Conservation (phyloP, 2,329 filamentous ascomycete genomes). For the Nemania sp. region DNA sequence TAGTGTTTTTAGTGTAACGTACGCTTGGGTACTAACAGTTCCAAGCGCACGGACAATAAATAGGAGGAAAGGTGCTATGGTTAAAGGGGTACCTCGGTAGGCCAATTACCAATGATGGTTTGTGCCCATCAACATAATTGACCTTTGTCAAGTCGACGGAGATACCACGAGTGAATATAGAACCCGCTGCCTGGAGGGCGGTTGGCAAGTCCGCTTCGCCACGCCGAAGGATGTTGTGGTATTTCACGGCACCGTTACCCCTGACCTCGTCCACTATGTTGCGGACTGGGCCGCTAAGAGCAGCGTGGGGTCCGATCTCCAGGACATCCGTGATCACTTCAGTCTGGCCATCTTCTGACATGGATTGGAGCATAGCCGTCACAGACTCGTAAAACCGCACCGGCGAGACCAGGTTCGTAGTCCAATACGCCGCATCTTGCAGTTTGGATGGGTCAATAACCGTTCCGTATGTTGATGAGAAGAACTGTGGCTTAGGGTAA, state of each 20-base stretch:
- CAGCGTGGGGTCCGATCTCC: slow-evolving; percentile 48
- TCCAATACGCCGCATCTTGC: slow-evolving; percentile 51
- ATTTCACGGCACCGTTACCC: slow-evolving; percentile 8
- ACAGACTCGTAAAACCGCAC: slow-evolving; percentile 33
- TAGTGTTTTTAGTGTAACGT: no score
- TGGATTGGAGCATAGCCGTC: slow-evolving; percentile 15
- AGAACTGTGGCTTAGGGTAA: slow-evolving; percentile 9
- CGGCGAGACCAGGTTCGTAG: slow-evolving; percentile 34
- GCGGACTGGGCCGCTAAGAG: slow-evolving; percentile 49
- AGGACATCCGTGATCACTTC: slow-evolving; percentile 31
- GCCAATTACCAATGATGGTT: slow-evolving; percentile 32
- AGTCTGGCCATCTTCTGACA: not conserved
- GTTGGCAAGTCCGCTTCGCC: slow-evolving; percentile 10
- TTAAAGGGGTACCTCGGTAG: slow-evolving; percentile 44
- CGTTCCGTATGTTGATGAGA: slow-evolving; percentile 27
- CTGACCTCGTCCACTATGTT: slow-evolving; percentile 23
- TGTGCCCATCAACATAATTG: slow-evolving; percentile 10
- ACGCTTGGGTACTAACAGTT: no score
- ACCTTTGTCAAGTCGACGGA: slow-evolving; percentile 20
- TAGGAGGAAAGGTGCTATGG: no score
- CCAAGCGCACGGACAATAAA: no score
- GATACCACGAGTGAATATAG: slow-evolving; percentile 34
- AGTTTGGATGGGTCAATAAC: slow-evolving; percentile 12
- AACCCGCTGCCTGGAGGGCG: slow-evolving; percentile 18
- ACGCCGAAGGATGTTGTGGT: slow-evolving; percentile 29